Evolutionary conservation across 2,329 filamentous ascomycete genomes (phyloP), one percentile per base, ranked within the genome.

Genomic region (Colletotrichum destructivum): DNA sequence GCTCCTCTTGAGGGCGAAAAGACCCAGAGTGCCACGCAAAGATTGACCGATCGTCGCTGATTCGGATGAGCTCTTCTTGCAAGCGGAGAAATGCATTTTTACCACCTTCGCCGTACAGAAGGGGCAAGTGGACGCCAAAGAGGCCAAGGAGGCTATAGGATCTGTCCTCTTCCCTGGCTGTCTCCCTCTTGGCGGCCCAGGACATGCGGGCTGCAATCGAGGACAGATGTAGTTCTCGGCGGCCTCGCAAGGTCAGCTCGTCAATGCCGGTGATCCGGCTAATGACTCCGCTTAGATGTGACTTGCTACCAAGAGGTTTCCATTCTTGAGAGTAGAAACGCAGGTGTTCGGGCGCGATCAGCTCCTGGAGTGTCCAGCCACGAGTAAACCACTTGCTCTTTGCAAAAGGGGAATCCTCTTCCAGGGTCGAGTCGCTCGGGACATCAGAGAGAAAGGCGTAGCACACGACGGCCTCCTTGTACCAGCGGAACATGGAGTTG

Each of bases 381-480:
- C 64, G 47, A 21, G 64, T 62, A 9, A 66, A 66, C 54, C 63
- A 52, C 1, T 55, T 31, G 18, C 55, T 60, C 8, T 60, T 72
- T 72, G 73, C 75, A 74, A 57, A 52, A 11, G 18, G 11, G 15
- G 18, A 11, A 5, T 18, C 12, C 0, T 38, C 38, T 42, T 46
- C 42, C 12, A 40, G 38, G 38, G 9, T 2, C 7, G 44, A n/a
- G n/a, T 47, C 12, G 26, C 42, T 15, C 4, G 42, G 11, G 6
- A 79, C 76, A 59, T 79, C 78, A 4, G 73, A 70, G 15, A 82
- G 70, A 62, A 79, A 4, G 6, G 77, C 79, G 66, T 80, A 81
- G 61, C 81, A 83, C 2, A 77, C 65, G 12, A 64, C 73, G 1
- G 81, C 78, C 15, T 78, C 72, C 16, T 74, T 67, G 68, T 83